Percentiles rank a stretch among this genome's conserved stretches.
Conservation (phyloP, 306 rosid genomes). For the Urtica urens region DNA sequence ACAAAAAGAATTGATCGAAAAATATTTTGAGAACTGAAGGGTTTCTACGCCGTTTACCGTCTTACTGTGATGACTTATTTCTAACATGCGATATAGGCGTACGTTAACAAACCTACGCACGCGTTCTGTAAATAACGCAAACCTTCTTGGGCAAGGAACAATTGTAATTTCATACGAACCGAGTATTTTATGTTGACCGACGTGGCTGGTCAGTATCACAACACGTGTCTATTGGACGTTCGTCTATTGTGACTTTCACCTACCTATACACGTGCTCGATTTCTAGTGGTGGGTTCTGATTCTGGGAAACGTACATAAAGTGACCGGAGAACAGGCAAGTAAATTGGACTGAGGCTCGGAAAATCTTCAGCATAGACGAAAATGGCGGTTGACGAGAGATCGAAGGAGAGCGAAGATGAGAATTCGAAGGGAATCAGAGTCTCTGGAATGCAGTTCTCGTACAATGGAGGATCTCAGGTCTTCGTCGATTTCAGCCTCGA, state of each 20-base stretch:
- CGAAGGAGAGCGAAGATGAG: neutral
- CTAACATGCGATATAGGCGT: neutral
- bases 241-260: neutral
- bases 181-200: neutral
- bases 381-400: conserved; percentile 33
- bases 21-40: too few species aligned
- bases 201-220: neutral
- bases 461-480: conserved; percentile 50
- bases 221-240: neutral
- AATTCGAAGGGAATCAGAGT: conserved; percentile 38
- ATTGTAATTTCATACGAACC: neutral
- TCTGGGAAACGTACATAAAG: conserved; percentile 1
- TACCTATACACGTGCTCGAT: conserved; percentile 19
- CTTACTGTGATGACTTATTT: too few species aligned
- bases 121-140: neutral
- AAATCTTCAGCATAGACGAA: conserved; percentile 2
- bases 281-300: neutral
- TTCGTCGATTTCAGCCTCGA: conserved; percentile 61
- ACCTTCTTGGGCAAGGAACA: conserved; percentile 1
- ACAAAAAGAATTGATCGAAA: too few species aligned
- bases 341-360: neutral
- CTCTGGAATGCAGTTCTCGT: conserved; percentile 64
- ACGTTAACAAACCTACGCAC: conserved; percentile 10
- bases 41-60: too few species aligned
- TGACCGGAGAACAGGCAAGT: neutral